Percentiles rank a stretch among this genome's conserved stretches.
These are phyloP conservation scores for Phaeosphaeria sp. DNA, from an alignment of 2,329 filamentous ascomycete genomes.

Conservation along the genomic window DNA sequence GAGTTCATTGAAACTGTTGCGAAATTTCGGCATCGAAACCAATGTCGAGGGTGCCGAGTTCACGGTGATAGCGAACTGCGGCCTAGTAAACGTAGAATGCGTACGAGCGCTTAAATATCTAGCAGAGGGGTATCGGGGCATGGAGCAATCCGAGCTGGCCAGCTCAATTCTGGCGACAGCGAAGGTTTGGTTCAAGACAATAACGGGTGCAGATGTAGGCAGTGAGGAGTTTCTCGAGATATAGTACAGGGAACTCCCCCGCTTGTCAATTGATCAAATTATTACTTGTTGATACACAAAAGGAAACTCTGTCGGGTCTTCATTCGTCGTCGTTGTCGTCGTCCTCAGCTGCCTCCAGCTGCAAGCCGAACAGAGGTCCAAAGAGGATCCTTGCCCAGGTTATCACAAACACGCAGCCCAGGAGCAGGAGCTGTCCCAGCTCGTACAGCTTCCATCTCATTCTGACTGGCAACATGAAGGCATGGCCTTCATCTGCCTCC, in stretches of 20 bases:
- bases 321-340: not conserved
- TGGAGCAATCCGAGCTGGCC: conserved; percentile 13
- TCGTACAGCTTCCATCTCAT: not conserved
- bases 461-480: not conserved
- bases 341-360: not conserved
- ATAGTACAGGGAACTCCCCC: not conserved
- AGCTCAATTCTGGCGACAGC: conserved; percentile 19
- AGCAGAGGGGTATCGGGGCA: conserved; percentile 21
- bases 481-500: not conserved
- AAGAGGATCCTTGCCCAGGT: not conserved
- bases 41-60: conserved; percentile 9
- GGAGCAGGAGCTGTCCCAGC: not conserved
- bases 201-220: conserved; percentile 28
- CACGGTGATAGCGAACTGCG: conserved; percentile 14
- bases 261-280: not conserved
- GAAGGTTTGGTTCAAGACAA: conserved; percentile 21
- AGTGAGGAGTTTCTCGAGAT: conserved; percentile 20
- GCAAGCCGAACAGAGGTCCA: not conserved
- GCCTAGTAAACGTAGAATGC: conserved; percentile 31
- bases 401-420: not conserved
- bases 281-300: not conserved
- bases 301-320: not conserved
- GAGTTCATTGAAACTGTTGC: conserved; percentile 22
- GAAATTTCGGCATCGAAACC: conserved; percentile 29
- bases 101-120: conserved; percentile 29